Conservation (phyloP, 805 yeast species). For the Dipodascopsis uninucleata region DNA sequence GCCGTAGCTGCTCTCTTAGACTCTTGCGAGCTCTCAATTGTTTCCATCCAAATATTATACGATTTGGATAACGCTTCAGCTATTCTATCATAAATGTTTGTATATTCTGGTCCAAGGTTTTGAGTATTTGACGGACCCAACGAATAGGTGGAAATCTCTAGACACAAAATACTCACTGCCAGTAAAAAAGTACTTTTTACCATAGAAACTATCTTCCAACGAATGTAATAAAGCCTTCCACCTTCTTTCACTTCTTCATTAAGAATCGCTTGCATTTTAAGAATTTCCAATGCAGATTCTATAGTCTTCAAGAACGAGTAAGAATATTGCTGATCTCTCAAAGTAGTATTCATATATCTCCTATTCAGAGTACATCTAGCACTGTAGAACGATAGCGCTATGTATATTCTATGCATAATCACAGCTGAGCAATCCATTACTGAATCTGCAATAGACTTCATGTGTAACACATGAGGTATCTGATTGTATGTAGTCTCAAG, state of each 20-base stretch:
- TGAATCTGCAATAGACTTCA: not conserved
- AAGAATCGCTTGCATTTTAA: not conserved
- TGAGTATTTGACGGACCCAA: too few species aligned
- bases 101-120: not conserved
- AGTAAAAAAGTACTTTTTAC: not conserved
- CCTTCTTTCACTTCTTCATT: not conserved
- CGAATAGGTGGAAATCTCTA: slow-evolving; percentile 1
- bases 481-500: not conserved
- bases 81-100: slow-evolving; percentile 1
- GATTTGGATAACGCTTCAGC: not conserved
- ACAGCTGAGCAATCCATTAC: not conserved
- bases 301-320: slow-evolving; percentile 1
- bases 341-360: slow-evolving; percentile 4
- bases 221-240: not conserved
- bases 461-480: not conserved
- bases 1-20: too few species aligned
- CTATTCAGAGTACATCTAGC: not conserved
- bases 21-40: too few species aligned
- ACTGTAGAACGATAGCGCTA: not conserved
- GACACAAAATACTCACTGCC: not conserved
- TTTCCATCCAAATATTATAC: slow-evolving; percentile 4
- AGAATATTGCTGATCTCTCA: not conserved
- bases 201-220: not conserved
- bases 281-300: not conserved
- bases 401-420: slow-evolving; percentile 1